These are phyloP conservation scores for Tinospora cordifolia DNA, from an alignment of 164 flowering plant genomes.

Conservation along the genomic window DNA sequence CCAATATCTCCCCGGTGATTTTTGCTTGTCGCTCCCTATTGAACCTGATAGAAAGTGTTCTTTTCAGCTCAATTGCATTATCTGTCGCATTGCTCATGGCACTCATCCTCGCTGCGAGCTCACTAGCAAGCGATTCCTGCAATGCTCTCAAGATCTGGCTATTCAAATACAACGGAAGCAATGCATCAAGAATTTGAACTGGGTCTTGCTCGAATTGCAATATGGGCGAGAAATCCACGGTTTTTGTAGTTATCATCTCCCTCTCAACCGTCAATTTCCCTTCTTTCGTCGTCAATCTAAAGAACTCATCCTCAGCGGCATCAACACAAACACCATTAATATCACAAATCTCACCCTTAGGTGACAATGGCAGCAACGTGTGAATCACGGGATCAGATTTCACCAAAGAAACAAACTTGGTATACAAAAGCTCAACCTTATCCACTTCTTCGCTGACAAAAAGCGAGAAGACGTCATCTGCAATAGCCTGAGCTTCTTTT, in stretches of 20 bases:
- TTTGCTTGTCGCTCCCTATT: conserved; percentile 75
- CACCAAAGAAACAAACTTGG: conserved; percentile 71
- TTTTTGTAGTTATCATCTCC: conserved; percentile 28
- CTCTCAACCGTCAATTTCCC: conserved; percentile 78
- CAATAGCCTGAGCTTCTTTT: conserved; percentile 83
- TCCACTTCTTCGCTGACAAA: conserved; percentile 83
- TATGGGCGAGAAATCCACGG: conserved; percentile 33
- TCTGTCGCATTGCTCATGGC: conserved; percentile 84
- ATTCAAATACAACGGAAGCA: conserved; percentile 82
- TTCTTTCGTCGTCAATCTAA: conserved; percentile 64
- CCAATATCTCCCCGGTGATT: conserved; percentile 82
- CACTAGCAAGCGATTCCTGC: conserved; percentile 87
- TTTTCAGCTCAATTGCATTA: conserved; percentile 72
- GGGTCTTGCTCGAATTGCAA: conserved; percentile 93
- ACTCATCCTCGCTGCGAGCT: conserved; percentile 84
- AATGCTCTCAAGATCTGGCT: conserved; percentile 80
- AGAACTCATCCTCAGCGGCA: conserved; percentile 69
- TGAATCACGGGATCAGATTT: conserved; percentile 73
- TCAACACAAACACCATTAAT: conserved; percentile 63
- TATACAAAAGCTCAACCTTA: conserved; percentile 79
- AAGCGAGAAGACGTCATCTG: conserved; percentile 73
- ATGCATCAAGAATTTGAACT: conserved; percentile 83
- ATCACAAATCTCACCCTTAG: conserved; percentile 58
- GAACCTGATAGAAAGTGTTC: conserved; percentile 42
- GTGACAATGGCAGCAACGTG: conserved; percentile 68